Percentiles rank a stretch among this genome's conserved stretches.
phyloP scores from a whole-genome alignment of 208 protist genomes.

The Blechomonas ayalai region DNA sequence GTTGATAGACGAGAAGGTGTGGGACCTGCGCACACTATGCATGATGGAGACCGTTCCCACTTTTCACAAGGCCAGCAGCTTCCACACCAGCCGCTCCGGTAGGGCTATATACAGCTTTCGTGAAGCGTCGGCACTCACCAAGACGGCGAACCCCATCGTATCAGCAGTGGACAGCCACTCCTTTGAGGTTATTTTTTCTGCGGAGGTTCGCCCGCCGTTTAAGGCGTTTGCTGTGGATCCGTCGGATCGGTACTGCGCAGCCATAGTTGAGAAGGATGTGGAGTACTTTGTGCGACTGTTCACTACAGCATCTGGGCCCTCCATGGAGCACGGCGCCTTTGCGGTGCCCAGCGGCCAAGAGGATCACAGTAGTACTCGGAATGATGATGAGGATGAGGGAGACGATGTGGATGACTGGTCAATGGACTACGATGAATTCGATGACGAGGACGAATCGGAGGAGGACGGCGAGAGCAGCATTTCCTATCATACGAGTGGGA shows the following conservation, averaged over 20 bases:
- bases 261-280: slow-evolving; percentile 60
- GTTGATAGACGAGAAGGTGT: slow-evolving; percentile 81
- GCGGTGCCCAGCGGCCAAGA: slow-evolving; percentile 32
- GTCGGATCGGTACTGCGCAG: slow-evolving; percentile 78
- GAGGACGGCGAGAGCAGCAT: slow-evolving; percentile 5
- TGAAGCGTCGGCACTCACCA: slow-evolving; percentile 23
- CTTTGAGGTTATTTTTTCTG: slow-evolving; percentile 72
- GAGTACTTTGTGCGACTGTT: slow-evolving; percentile 64
- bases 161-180: slow-evolving; percentile 74
- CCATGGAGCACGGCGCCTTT: slow-evolving; percentile 50
- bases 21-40: slow-evolving; percentile 70
- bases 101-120: slow-evolving; percentile 76
- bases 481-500: background rate
- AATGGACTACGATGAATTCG: slow-evolving; percentile 6
- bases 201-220: slow-evolving; percentile 63
- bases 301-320: slow-evolving; percentile 70
- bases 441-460: slow-evolving; percentile 13
- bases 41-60: slow-evolving; percentile 67
- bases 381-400: slow-evolving; percentile 41
- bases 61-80: slow-evolving; percentile 70
- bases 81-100: slow-evolving; percentile 40
- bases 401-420: slow-evolving; percentile 24
- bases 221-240: slow-evolving; percentile 73
- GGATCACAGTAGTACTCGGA: slow-evolving; percentile 17
- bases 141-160: slow-evolving; percentile 41